Base-by-base conservation (phyloP, 208 protist species). In the Trypanosoma melophagium region DNA sequence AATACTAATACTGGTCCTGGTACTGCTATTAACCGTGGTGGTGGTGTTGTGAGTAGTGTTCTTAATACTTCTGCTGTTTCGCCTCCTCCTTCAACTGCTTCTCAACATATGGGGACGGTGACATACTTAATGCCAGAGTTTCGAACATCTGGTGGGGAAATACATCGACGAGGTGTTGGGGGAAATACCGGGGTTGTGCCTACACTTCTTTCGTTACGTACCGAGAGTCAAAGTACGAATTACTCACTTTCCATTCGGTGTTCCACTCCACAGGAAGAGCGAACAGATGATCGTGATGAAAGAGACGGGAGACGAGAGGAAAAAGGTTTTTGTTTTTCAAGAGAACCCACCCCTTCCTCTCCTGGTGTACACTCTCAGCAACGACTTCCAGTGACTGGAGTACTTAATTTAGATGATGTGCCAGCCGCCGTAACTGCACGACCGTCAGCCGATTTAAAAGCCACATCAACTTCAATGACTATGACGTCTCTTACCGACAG, bases 371-470 rank as follows among this genome's bases (percentile, higher is more conserved):
- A 28, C 14, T 53, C 7, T 40, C 59, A 50, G 13, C 25, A 60
- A 28, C 52, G 19, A 41, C 24, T 47, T 2, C 13, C n/a, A 3
- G 28, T 28, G 13, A 19, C 51, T 35, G 8, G 40, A 25, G 41
- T 41, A 42, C 70, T 50, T 59, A 47, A 59, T 4, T 70, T 77
- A 35, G 84, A 90, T 49, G 77, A 83, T 22, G 35, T 84, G 24
- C 84, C 77, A 3, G 77, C 84, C 21, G 73, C 78, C 1, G 80
- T 71, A 4, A 62, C 63, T 25, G 69, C 67, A 44, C 71, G 77
- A 10, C 61, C 24, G 38, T 35, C 49, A 5, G 10, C 13, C 3
- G 61, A 65, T 7, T 54, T 25, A 25, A 51, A 25, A 50, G 53
- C 40, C 1, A 56, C 63, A 58, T 22, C 45, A 16, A 58, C 35